Conservation (phyloP, 129 eudicot species). For the Saposhnikovia divaricata region DNA sequence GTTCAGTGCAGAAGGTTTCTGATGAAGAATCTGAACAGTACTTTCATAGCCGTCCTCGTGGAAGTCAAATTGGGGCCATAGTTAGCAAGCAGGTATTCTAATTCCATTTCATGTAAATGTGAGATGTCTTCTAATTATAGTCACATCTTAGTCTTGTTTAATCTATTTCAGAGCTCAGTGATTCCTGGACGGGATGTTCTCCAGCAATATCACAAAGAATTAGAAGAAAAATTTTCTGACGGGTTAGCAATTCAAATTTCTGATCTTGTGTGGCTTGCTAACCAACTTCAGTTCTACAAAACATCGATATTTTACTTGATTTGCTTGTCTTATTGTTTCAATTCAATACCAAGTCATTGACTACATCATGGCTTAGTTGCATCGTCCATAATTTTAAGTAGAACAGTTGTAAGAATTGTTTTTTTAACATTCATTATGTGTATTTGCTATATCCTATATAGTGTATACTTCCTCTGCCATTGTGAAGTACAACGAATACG, state of each 20-base stretch:
- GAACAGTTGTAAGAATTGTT: neutral
- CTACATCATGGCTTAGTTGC: neutral
- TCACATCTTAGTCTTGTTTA: neutral
- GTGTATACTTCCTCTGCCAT: neutral
- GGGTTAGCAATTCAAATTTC: conserved; percentile 52
- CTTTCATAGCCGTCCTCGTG: conserved; percentile 91
- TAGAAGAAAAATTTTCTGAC: conserved; percentile 66
- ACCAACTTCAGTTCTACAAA: neutral
- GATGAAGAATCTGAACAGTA: conserved; percentile 86
- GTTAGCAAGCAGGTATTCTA: conserved; percentile 77
- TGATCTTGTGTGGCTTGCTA: conserved; percentile 3
- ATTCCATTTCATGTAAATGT: neutral
- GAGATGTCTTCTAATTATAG: neutral
- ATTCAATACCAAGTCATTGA: neutral
- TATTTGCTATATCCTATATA: neutral
- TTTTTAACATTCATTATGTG: neutral
- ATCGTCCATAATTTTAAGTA: neutral
- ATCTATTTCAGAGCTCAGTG: conserved; percentile 60
- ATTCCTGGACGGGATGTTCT: conserved; percentile 82
- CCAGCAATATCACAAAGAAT: conserved; percentile 49
- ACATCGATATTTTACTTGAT: neutral
- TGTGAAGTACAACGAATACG: neutral
- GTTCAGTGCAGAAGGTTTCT: conserved; percentile 75
- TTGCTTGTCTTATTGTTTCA: neutral
- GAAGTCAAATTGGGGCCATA: conserved; percentile 92